A percentile compares a stretch with the other conserved stretches of the same genome.
Conservation (phyloP, 2,329 filamentous ascomycete species). For the Amesomyces nigricolor region DNA sequence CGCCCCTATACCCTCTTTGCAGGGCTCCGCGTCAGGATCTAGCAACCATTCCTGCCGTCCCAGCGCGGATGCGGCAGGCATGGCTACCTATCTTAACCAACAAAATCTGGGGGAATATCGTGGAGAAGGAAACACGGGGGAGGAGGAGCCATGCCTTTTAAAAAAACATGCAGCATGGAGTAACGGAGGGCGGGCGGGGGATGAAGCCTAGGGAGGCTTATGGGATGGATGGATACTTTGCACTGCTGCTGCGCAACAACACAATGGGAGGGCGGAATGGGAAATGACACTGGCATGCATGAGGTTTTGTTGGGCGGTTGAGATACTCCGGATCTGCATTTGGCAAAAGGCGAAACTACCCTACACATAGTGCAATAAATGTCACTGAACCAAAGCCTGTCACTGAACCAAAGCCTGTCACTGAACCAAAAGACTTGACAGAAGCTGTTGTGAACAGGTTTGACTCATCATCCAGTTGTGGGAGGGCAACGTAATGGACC, state of each 20-base stretch:
- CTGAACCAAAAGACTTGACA: too few relatives aligned
- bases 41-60: neutral
- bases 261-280: neutral
- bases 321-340: neutral
- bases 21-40: neutral
- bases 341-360: neutral
- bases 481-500: too few relatives aligned
- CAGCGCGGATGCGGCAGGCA: neutral
- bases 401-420: too few relatives aligned
- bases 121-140: too few relatives aligned
- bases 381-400: neutral
- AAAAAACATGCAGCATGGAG: too few relatives aligned
- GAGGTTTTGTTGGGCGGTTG: neutral
- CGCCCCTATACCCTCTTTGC: neutral
- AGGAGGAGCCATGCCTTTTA: too few relatives aligned
- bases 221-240: neutral
- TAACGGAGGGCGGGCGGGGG: neutral
- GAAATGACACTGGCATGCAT: neutral
- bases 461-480: too few relatives aligned
- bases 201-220: neutral
- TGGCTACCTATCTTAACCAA: neutral
- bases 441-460: too few relatives aligned
- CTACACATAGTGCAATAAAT: neutral
- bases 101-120: neutral
- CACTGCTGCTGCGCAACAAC: neutral